Percentiles rank a stretch among this genome's conserved stretches.
phyloP scores from a whole-genome alignment of 1,284 basidiomycete species.

The Rhodotorula sp. region DNA sequence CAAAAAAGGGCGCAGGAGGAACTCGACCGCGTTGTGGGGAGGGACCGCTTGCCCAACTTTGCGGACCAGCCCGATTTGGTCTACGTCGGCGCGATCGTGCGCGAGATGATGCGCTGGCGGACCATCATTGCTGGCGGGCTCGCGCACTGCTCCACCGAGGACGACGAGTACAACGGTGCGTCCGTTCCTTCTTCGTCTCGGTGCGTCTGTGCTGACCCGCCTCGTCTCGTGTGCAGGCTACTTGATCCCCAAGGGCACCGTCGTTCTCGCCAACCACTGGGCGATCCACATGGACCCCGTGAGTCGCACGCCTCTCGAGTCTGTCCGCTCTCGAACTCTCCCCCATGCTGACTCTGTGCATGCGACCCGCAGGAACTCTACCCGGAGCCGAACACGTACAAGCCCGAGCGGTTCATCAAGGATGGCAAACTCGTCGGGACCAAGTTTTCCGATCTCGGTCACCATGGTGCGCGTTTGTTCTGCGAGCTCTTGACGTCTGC shows the following conservation, averaged over 20 bases:
- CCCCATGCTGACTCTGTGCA: not conserved
- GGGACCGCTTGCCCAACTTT: conserved; percentile 45
- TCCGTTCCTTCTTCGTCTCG: not conserved
- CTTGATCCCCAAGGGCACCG: conserved; percentile 47
- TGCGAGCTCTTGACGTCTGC: no score
- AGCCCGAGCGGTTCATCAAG: conserved; percentile 37
- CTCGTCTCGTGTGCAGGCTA: conserved; percentile 20
- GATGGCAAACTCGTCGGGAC: conserved; percentile 39
- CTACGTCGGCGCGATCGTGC: conserved; percentile 45
- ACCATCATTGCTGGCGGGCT: conserved; percentile 47
- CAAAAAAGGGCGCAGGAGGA: conserved; percentile 43
- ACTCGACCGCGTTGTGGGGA: conserved; percentile 45
- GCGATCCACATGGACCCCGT: conserved; percentile 40
- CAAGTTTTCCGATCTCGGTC: conserved; percentile 39
- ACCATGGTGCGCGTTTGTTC: conserved; percentile 24
- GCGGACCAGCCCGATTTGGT: conserved; percentile 44
- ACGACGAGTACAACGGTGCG: conserved; percentile 45
- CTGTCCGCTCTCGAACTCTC: not conserved
- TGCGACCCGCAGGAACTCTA: conserved; percentile 24
- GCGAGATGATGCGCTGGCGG: conserved; percentile 48
- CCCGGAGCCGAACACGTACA: conserved; percentile 35
- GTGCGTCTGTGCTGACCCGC: not conserved
- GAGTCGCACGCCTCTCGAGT: not conserved
- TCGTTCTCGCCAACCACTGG: conserved; percentile 48
- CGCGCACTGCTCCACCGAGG: conserved; percentile 44